Base-by-base conservation (phyloP, 225 moss, liverwort and hornwort genomes). In the Asterella californica region DNA sequence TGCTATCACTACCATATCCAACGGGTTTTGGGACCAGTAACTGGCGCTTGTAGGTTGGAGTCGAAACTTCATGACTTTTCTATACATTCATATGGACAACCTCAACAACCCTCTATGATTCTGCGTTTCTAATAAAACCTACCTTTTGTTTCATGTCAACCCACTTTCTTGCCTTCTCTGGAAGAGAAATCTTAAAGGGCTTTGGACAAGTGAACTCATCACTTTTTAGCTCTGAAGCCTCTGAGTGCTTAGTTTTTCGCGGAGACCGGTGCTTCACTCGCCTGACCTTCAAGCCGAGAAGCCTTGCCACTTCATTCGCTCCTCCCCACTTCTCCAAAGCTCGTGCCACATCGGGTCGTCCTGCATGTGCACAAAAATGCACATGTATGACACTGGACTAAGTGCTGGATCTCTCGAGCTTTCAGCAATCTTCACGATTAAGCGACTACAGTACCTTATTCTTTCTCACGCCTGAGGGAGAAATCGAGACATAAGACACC, bases 291-390 rank as follows among this genome's bases (percentile, higher is more conserved):
- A 94, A 84, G 37, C 92, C 92, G 34, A 99, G 76, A 9, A 89
- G 84, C 73, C 91, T 89, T 34, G 94, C 94, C 71, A 99, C 97
- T 85, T 99, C 94, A 84, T 87, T 89, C 78, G 92, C 91, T 57
- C 97, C 97, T 65, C 94, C 97, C 97, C n/a, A n/a, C n/a, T 99
- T 99, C 79, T 99, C 97, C 78, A 99, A 77, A n/a, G 97, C 92
- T 62, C 97, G 86, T 22, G 92, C 94, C 71, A 99, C 85, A 83
- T 93, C 94, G 76, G 86, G 91, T 15, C 94, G 87, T 37, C 97
- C 95, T 96, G 84, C 90, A 76, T 59, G 34, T 33, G 2, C 12
- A 36, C 42, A 12, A 42, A 8, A 47, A 12, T 4, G 10, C 67
- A 67, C 30, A 4, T 24, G 36, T 0, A 32, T 67, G 29, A n/a